phyloP scores from a whole-genome alignment of 1,139 yeast species.

The Blastobotrys apis region DNA sequence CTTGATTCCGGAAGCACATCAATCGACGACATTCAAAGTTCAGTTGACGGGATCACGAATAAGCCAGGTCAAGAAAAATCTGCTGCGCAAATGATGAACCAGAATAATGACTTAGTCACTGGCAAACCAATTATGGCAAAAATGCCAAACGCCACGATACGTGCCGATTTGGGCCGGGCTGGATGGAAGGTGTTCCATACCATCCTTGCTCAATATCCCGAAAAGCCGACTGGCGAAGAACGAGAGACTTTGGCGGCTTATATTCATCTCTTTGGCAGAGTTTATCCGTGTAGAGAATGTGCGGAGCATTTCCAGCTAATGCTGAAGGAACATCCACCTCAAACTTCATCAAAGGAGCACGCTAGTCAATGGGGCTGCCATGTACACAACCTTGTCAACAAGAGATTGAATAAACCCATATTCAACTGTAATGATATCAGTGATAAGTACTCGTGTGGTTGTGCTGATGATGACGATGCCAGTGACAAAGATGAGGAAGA shows the following conservation, averaged over 20 bases:
- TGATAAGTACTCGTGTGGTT: constrained; percentile 94
- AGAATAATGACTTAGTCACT: constrained; percentile 1
- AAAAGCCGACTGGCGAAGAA: constrained; percentile 62
- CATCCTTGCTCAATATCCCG: constrained; percentile 86
- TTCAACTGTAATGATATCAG: constrained; percentile 82
- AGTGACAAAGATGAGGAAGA: constrained; percentile 31
- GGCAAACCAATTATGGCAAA: constrained; percentile 74
- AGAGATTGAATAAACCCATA: constrained; percentile 57
- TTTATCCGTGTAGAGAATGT: constrained; percentile 60
- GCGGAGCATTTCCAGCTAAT: constrained; percentile 82
- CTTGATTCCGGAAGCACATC: no score
- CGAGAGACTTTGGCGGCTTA: constrained; percentile 55
- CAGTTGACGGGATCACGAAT: no score
- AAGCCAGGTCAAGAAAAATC: no score
- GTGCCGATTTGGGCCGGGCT: constrained; percentile 77
- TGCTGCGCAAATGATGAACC: not conserved
- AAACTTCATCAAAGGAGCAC: constrained; percentile 64
- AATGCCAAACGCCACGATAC: constrained; percentile 64
- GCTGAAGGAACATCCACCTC: constrained; percentile 75
- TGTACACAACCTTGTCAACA: constrained; percentile 85
- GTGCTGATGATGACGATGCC: constrained; percentile 67
- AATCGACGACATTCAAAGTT: no score
- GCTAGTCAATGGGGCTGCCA: constrained; percentile 98
- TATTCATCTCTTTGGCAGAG: constrained; percentile 38
- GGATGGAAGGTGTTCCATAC: constrained; percentile 93